Evolutionary conservation across 257 asterid genomes (phyloP).

Genomic region (Nicotiana paniculata): DNA sequence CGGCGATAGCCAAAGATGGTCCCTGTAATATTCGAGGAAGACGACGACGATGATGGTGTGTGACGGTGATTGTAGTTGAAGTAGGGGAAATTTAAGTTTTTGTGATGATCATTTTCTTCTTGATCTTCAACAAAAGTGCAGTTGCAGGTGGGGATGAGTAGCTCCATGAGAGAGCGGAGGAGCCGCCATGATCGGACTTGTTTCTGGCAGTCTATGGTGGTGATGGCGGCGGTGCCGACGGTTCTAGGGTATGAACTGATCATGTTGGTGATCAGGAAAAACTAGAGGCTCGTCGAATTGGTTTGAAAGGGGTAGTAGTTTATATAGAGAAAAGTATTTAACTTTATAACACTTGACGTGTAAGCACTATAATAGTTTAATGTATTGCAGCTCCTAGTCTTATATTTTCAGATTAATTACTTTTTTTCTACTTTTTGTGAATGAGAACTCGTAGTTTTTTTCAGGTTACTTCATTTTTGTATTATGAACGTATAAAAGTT

Average conservation of each 20-base stretch:
- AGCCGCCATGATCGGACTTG: slow-evolving; percentile 73
- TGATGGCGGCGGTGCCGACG: slow-evolving; percentile 11
- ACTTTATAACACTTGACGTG: too few relatives aligned
- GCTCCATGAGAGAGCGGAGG: slow-evolving; percentile 44
- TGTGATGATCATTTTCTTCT: slow-evolving; percentile 5
- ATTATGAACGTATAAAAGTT: not conserved
- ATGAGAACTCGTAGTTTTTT: too few relatives aligned
- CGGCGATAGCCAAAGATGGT: slow-evolving; percentile 40
- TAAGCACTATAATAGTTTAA: too few relatives aligned
- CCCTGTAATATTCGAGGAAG: slow-evolving; percentile 22
- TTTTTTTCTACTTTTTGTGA: too few relatives aligned
- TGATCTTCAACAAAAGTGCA: slow-evolving; percentile 26
- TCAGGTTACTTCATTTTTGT: too few relatives aligned
- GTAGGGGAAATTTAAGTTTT: not conserved
- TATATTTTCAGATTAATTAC: too few relatives aligned
- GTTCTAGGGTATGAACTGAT: slow-evolving; percentile 18
- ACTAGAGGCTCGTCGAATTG: not conserved
- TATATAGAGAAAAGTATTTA: not conserved
- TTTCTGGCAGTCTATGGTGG: slow-evolving; percentile 55
- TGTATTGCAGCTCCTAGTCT: too few relatives aligned
- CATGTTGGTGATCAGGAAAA: slow-evolving; percentile 5
- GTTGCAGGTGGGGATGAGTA: slow-evolving; percentile 56
- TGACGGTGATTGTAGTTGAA: not conserved
- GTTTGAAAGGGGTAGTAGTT: not conserved
- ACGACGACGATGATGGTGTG: not conserved